Evolutionary conservation across 805 yeast genomes (phyloP).

Genomic region (Hanseniaspora singularis): DNA sequence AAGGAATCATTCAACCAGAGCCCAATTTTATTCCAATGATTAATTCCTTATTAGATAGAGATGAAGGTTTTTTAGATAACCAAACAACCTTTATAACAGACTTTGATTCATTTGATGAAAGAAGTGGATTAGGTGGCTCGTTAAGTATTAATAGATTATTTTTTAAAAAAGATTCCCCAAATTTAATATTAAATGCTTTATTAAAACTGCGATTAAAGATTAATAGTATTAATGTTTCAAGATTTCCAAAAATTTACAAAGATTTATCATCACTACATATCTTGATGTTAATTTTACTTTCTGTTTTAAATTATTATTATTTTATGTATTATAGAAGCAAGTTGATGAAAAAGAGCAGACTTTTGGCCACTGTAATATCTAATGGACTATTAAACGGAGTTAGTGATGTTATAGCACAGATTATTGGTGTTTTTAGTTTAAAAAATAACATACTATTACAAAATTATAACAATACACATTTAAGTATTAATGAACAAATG

Average conservation of each 20-base stretch:
- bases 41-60: not conserved
- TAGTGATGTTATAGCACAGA: conserved; percentile 6
- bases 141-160: conserved; percentile 10
- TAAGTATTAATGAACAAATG: not conserved
- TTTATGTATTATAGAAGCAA: conserved; percentile 1
- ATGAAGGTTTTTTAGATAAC: not conserved
- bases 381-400: conserved; percentile 8
- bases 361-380: conserved; percentile 6
- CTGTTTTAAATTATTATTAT: not conserved
- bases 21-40: conserved; percentile 13
- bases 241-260: not conserved
- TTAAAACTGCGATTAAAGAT: conserved; percentile 3
- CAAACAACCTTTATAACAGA: conserved; percentile 3
- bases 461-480: not conserved
- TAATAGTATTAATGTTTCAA: conserved; percentile 2
- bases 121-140: not conserved
- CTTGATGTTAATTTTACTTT: not conserved
- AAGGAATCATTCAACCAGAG: conserved; percentile 13
- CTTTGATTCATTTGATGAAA: conserved; percentile 3
- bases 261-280: conserved; percentile 3
- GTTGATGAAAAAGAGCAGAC: not conserved
- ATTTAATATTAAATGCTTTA: not conserved
- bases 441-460: not conserved
- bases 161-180: conserved; percentile 2
- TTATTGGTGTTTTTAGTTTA: not conserved